phyloP scores from a whole-genome alignment of 2,329 filamentous ascomycete species.

The Septoria petroselini region DNA sequence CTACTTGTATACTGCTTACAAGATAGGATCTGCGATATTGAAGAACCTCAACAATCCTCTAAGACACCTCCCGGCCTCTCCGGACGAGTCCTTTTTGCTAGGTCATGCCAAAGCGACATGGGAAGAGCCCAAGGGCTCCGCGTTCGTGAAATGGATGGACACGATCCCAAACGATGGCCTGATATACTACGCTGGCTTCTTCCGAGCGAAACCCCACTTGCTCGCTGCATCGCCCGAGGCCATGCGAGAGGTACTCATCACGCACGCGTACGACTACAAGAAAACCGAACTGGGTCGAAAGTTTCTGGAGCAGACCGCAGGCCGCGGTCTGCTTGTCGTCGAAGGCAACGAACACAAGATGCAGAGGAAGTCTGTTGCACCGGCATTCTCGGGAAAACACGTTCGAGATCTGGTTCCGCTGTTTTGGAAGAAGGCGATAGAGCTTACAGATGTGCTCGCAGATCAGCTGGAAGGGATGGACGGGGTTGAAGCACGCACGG shows the following conservation, averaged over 20 bases:
- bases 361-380: conserved; percentile 64
- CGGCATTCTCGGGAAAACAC: conserved; percentile 15
- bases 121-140: conserved; percentile 37
- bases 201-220: conserved; percentile 38
- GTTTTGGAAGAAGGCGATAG: conserved; percentile 9
- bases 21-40: background rate
- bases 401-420: conserved; percentile 29
- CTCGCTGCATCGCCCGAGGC: conserved; percentile 42
- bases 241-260: conserved; percentile 52
- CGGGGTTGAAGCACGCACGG: background rate
- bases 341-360: conserved; percentile 52
- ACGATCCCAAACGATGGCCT: conserved; percentile 43
- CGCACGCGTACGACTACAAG: conserved; percentile 53
- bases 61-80: background rate
- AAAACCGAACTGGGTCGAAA: conserved; percentile 45
- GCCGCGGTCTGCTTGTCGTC: conserved; percentile 50
- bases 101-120: conserved; percentile 41
- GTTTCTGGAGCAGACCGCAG: conserved; percentile 49
- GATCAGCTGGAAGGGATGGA: background rate
- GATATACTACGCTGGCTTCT: conserved; percentile 42
- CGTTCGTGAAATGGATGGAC: conserved; percentile 39
- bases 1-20: conserved; percentile 2
- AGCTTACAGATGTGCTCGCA: conserved; percentile 1
- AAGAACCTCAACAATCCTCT: conserved; percentile 1
- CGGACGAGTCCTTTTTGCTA: conserved; percentile 34